Base-by-base conservation (phyloP, 108 stramenopile genomes). In the Pelagomonas calceolata region DNA sequence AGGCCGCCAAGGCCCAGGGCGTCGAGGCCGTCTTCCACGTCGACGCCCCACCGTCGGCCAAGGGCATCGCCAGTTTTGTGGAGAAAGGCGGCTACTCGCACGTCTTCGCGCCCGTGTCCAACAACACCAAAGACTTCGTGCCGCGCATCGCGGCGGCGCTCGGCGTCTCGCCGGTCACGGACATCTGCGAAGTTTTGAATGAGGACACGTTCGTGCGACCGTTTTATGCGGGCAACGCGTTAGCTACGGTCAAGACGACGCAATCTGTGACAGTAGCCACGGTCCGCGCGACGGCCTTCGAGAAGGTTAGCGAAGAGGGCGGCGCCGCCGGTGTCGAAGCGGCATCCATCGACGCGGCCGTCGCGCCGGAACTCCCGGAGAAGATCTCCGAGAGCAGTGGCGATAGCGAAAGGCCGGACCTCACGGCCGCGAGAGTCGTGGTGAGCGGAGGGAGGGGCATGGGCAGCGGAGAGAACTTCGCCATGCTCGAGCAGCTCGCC, bases 221-320 rank as follows among this genome's bases (percentile, higher is more conserved):
- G 51, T 93, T 98, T 85, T 99, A 99, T 75, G 98, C 98, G 68
- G 98, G 98, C 73, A 99, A 99, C 79, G 97, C 95, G 35, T 83
- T 99, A 75, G 93, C 92, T 43, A 97, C 92, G 72, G 95, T 99
- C 66, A 75, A 86, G 69, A 72, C 90, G 65, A 80, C 78, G 44
- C 89, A 87, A 67, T 71, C 88, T 16, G 74, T 91, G 66, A 96
- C 93, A 82, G 71, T 97, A 10, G 67, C 95, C 35, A 87, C 93
- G 17, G 74, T 99, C 35, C 90, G 98, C 46, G 85, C 94, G 34
- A 99, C 98, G 14, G 81, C 88, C 34, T 99, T 99, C 82, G 97
- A 98, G 31, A 99, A 98, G 85, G 93, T 95, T 32, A 80, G 86
- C 68, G 76, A 85, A 51, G 81, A 60, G 31, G 90, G 85, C 35